phyloP scores from a whole-genome alignment of 2,329 filamentous ascomycete species.

The Neoarthrinium moseri region DNA sequence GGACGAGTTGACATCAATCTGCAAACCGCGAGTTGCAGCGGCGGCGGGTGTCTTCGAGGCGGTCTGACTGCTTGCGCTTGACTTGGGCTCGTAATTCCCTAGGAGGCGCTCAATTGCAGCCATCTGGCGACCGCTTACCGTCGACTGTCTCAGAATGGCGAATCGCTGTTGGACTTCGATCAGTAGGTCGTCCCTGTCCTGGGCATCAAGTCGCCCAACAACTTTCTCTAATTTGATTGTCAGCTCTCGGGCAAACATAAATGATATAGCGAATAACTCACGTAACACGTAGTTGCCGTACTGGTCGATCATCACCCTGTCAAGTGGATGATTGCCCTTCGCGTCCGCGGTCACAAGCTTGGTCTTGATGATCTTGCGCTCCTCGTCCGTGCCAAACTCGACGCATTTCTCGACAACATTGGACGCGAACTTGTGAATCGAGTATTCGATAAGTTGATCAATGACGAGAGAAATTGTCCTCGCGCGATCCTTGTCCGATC shows the following conservation, averaged over 20 bases:
- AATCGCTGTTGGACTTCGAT: slow-evolving; percentile 61
- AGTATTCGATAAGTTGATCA: slow-evolving; percentile 69
- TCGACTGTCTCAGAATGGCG: slow-evolving; percentile 60
- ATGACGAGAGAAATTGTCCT: slow-evolving; percentile 74
- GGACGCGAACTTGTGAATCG: slow-evolving; percentile 94
- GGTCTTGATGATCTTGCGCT: slow-evolving; percentile 68
- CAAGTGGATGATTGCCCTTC: slow-evolving; percentile 68
- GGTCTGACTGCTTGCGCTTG: slow-evolving; percentile 7
- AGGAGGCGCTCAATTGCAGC: slow-evolving; percentile 61
- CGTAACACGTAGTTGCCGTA: slow-evolving; percentile 97
- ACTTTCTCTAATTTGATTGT: slow-evolving; percentile 61
- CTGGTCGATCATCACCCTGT: slow-evolving; percentile 80
- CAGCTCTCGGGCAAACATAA: too few relatives aligned
- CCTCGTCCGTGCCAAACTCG: slow-evolving; percentile 64
- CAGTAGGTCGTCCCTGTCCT: neutral
- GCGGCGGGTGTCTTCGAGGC: slow-evolving; percentile 12
- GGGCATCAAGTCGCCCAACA: slow-evolving; percentile 31
- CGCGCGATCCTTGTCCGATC: slow-evolving; percentile 68
- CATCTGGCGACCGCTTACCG: slow-evolving; percentile 65
- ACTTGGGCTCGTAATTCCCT: slow-evolving; percentile 6
- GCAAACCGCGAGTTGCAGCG: slow-evolving; percentile 34
- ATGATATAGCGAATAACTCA: too few relatives aligned
- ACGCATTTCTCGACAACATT: slow-evolving; percentile 97
- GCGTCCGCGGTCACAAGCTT: slow-evolving; percentile 59
- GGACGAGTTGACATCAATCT: slow-evolving; percentile 49